Evolutionary conservation across 164 flowering plant species (phyloP).

Genomic region (Amborella trichopoda): DNA sequence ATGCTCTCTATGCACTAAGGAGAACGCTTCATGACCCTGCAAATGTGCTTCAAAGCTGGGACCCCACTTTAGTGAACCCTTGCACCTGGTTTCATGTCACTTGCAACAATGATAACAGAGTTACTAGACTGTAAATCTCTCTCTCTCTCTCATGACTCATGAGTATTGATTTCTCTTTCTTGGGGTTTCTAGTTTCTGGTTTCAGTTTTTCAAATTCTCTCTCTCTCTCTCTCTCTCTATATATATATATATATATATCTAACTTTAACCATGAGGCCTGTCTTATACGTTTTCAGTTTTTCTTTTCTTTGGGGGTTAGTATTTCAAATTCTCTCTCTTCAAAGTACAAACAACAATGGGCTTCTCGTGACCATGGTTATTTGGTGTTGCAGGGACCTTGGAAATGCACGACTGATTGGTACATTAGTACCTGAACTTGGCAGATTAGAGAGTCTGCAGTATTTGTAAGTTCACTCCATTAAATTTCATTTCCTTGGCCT

Average conservation of each 20-base stretch:
- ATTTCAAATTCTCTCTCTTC: no score
- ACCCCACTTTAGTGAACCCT: constrained; percentile 70
- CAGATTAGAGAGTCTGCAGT: constrained; percentile 51
- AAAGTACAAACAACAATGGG: no score
- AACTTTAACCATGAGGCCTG: no score
- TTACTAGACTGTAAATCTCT: constrained; percentile 48
- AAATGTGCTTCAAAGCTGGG: constrained; percentile 66
- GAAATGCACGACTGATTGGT: constrained; percentile 69
- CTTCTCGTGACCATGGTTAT: no score
- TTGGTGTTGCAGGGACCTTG: constrained; percentile 67
- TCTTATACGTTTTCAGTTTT: no score
- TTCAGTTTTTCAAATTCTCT: no score
- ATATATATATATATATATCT: no score
- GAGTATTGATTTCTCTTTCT: no score
- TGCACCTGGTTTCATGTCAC: constrained; percentile 84
- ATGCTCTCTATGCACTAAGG: constrained; percentile 55
- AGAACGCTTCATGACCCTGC: constrained; percentile 51
- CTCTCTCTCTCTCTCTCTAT: no score
- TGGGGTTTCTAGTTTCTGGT: no score
- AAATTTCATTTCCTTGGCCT: no score
- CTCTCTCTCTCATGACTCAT: background rate
- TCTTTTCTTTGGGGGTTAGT: no score
- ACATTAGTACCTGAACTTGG: constrained; percentile 59
- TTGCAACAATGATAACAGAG: constrained; percentile 47
- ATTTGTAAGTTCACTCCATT: constrained; percentile 78